These are phyloP conservation scores for Phytophthora colocasiae DNA, from an alignment of 352 stramenopile genomes.

Conservation along the genomic window DNA sequence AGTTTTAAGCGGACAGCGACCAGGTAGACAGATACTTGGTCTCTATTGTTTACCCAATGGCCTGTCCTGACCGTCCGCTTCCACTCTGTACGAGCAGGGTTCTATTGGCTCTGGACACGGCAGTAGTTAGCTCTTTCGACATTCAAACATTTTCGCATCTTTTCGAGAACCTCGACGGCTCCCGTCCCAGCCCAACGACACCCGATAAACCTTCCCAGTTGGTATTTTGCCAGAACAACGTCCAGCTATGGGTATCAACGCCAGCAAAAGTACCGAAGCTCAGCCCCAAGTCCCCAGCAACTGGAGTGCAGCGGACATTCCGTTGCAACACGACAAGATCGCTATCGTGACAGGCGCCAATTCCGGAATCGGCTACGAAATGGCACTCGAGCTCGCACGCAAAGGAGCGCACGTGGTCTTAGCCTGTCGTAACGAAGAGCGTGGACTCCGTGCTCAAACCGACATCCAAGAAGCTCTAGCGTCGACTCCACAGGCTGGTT, in stretches of 20 bases:
- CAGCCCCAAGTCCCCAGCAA: conserved; percentile 20
- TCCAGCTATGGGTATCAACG: conserved; percentile 1
- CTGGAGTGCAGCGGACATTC: conserved; percentile 39
- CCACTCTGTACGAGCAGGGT: too few relatives aligned
- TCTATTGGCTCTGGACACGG: too few relatives aligned
- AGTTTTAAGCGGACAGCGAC: conserved; percentile 52
- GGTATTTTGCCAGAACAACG: not conserved
- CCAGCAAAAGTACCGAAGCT: not conserved
- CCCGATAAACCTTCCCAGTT: too few relatives aligned
- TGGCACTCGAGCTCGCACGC: conserved; percentile 39
- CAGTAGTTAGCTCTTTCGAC: too few relatives aligned
- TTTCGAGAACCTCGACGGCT: not conserved
- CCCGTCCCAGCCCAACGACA: not conserved
- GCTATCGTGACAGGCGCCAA: conserved; percentile 51
- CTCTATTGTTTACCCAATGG: conserved; percentile 9
- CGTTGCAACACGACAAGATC: conserved; percentile 29
- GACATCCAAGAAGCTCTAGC: conserved; percentile 17
- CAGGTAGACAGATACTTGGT: conserved; percentile 18
- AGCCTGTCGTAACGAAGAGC: conserved; percentile 39
- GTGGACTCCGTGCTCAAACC: conserved; percentile 19
- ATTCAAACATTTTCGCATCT: not conserved
- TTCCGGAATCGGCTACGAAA: conserved; percentile 51
- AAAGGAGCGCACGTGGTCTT: conserved; percentile 48
- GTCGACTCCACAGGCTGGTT: conserved; percentile 5
- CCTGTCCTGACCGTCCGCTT: conserved; percentile 18